Evolutionary conservation across 768 basidiomycete genomes (phyloP).

Genomic region (Neoboletus brunneissimus): DNA sequence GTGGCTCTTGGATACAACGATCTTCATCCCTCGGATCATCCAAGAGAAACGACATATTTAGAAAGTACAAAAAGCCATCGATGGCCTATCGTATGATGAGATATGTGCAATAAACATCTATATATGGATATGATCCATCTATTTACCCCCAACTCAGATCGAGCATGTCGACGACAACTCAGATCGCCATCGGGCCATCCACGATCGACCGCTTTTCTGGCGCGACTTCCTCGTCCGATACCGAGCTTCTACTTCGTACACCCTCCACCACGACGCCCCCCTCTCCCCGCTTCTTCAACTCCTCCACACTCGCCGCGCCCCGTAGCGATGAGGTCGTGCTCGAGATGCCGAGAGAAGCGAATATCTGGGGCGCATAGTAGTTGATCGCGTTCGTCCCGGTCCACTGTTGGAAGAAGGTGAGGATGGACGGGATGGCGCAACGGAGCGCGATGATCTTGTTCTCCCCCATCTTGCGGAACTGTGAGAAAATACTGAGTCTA

Average conservation of each 20-base stretch:
- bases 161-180: not conserved
- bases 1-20: too few species aligned
- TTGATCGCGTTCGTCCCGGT: conserved; percentile 43
- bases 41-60: too few species aligned
- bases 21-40: not conserved
- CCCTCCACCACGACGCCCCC: not conserved
- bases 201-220: not conserved
- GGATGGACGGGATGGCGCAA: conserved; percentile 32
- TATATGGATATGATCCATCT: too few species aligned
- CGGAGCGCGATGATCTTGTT: conserved; percentile 27
- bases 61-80: not conserved
- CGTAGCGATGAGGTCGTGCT: conserved; percentile 25
- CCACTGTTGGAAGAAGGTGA: conserved; percentile 40
- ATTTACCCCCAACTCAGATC: not conserved
- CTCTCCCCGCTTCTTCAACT: conserved; percentile 15
- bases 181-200: conserved; percentile 5
- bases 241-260: not conserved
- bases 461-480: conserved; percentile 36
- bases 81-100: not conserved
- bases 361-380: conserved; percentile 40
- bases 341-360: conserved; percentile 35
- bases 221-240: not conserved
- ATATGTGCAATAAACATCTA: not conserved
- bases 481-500: conserved; percentile 23
- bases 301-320: conserved; percentile 26